Evolutionary conservation across 2,329 filamentous ascomycete species (phyloP).

Genomic region (Rhynchosporium agropyri): DNA sequence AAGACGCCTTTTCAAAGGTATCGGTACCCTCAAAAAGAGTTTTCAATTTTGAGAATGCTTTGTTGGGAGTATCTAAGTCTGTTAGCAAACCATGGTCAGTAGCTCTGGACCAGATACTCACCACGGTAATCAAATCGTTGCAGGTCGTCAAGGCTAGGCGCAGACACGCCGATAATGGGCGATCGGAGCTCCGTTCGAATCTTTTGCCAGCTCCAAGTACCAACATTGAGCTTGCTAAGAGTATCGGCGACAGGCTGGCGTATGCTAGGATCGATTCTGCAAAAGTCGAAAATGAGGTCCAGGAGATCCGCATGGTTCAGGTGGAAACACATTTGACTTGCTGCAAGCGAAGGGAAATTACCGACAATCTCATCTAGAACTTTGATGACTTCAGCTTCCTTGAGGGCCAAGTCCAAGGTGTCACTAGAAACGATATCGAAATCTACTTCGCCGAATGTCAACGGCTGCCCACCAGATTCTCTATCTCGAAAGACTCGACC

Average conservation of each 20-base stretch:
- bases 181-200: constrained; percentile 81
- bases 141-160: constrained; percentile 88
- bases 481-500: constrained; percentile 84
- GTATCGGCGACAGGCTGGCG: constrained; percentile 77
- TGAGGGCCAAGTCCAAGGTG: constrained; percentile 78
- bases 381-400: constrained; percentile 92
- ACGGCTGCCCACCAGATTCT: constrained; percentile 77
- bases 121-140: constrained; percentile 88
- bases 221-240: constrained; percentile 84
- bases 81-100: constrained; percentile 13
- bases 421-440: constrained; percentile 93
- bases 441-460: constrained; percentile 84
- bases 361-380: constrained; percentile 89
- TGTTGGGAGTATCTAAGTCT: constrained; percentile 54
- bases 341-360: constrained; percentile 74
- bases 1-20: constrained; percentile 72
- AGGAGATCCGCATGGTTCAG: constrained; percentile 87
- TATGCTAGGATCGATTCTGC: constrained; percentile 71
- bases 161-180: constrained; percentile 78
- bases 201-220: constrained; percentile 79
- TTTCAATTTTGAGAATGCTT: constrained; percentile 62
- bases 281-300: constrained; percentile 87
- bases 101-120: constrained; percentile 43
- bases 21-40: constrained; percentile 63
- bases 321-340: constrained; percentile 81